Percentiles rank a stretch among this genome's conserved stretches.
Evolutionary conservation across 176 grass and related monocot species (phyloP).

Genomic region (Cocos nucifera): DNA sequence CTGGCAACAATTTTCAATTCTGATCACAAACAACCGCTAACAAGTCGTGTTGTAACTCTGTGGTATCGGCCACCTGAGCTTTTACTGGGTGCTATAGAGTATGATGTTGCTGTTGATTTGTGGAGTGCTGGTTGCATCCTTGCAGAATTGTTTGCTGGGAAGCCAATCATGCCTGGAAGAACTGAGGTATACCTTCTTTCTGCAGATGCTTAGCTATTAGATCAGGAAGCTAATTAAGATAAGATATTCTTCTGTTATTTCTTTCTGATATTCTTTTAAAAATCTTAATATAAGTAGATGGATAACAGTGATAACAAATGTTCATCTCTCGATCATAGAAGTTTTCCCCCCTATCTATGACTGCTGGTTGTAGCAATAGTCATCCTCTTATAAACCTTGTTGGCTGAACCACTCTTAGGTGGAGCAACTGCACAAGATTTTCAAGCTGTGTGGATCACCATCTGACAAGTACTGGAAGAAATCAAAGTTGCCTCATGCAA

Average conservation of each 20-base stretch:
- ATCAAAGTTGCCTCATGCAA: conserved; percentile 67
- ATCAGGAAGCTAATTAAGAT: no score
- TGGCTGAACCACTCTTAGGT: conserved; percentile 29
- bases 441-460: conserved; percentile 82
- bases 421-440: conserved; percentile 98
- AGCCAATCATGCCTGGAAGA: conserved; percentile 86
- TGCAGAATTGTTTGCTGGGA: conserved; percentile 68
- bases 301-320: no score
- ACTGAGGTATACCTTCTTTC: conserved; percentile 47
- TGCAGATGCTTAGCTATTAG: no score
- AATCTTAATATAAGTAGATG: no score
- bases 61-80: conserved; percentile 92
- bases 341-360: background rate
- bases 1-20: conserved; percentile 66
- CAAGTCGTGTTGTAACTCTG: conserved; percentile 81
- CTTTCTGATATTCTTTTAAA: no score
- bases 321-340: no score
- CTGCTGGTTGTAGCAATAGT: conserved; percentile 3
- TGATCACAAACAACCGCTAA: conserved; percentile 42
- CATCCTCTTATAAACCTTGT: conserved; percentile 3
- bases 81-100: conserved; percentile 68
- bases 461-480: conserved; percentile 62
- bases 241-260: conserved; percentile 1
- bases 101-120: conserved; percentile 70
- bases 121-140: conserved; percentile 96